These are phyloP conservation scores for Tilletia walkeri DNA, from an alignment of 1,284 basidiomycete genomes.

Conservation along the genomic window DNA sequence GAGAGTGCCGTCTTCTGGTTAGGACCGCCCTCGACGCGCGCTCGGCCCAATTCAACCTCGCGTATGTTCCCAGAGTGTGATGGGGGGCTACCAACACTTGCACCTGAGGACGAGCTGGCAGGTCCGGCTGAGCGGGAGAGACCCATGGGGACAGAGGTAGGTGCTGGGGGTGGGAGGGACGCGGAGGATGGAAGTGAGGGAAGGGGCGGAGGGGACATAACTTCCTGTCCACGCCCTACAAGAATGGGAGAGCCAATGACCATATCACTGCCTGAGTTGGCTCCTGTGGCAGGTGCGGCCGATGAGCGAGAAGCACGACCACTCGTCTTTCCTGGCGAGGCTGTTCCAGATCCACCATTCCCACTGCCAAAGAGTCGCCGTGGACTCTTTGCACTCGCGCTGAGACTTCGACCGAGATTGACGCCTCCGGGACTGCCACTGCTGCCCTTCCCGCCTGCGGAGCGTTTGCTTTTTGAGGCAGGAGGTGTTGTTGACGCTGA, in stretches of 20 bases:
- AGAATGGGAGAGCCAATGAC: neutral
- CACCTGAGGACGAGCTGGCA: neutral
- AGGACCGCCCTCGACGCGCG: neutral
- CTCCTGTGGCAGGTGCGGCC: neutral
- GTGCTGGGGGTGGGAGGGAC: neutral
- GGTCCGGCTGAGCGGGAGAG: neutral
- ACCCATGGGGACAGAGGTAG: neutral
- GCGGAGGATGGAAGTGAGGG: neutral
- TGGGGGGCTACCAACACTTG: neutral
- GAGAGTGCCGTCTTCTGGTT: neutral
- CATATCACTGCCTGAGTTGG: neutral
- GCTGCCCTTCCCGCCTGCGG: neutral
- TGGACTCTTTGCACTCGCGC: slow-evolving; percentile 10
- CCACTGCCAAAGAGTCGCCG: slow-evolving; percentile 8
- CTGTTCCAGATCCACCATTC: neutral
- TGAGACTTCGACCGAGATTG: neutral
- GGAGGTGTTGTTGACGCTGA: neutral
- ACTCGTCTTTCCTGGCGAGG: neutral
- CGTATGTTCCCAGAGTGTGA: slow-evolving; percentile 6
- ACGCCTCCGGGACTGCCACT: neutral
- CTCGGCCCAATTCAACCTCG: neutral
- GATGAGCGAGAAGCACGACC: neutral
- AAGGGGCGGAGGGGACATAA: neutral
- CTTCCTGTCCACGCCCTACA: neutral
- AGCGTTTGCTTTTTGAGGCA: neutral